phyloP scores from a whole-genome alignment of 495 filamentous ascomycete species.

The Penicillium canariense region DNA sequence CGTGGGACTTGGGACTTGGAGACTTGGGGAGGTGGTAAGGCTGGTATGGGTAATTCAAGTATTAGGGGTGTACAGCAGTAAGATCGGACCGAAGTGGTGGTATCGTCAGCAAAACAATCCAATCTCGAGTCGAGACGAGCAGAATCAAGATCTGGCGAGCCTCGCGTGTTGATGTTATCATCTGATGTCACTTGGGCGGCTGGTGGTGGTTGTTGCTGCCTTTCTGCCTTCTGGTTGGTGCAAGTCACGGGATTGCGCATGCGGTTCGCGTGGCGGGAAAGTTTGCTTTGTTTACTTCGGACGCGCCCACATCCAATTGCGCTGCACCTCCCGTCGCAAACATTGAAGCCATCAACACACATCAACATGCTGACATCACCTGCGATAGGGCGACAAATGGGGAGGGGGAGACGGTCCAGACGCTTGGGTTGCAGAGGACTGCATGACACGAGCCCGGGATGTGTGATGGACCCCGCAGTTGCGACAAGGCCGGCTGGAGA shows the following conservation, averaged over 20 bases:
- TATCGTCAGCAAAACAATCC: background rate
- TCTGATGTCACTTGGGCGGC: slow-evolving; percentile 1
- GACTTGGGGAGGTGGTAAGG: background rate
- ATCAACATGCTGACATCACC: slow-evolving; percentile 33
- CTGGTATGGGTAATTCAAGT: slow-evolving; percentile 27
- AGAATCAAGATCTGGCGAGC: background rate
- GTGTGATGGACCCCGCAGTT: slow-evolving; percentile 34
- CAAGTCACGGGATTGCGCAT: slow-evolving; percentile 28
- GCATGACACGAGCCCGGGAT: slow-evolving; percentile 7
- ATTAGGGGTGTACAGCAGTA: slow-evolving; percentile 7
- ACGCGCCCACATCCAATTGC: slow-evolving; percentile 6
- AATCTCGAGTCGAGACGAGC: background rate
- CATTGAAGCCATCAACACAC: background rate
- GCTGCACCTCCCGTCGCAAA: background rate
- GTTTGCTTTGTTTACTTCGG: slow-evolving; percentile 27
- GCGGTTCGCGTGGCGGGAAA: slow-evolving; percentile 17
- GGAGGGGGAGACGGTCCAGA: slow-evolving; percentile 14
- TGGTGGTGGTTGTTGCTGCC: slow-evolving; percentile 4
- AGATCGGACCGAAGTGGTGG: background rate
- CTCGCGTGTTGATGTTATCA: background rate
- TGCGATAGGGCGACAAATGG: slow-evolving; percentile 4
- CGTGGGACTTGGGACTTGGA: too few relatives aligned
- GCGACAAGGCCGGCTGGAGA: slow-evolving; percentile 17
- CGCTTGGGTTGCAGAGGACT: slow-evolving; percentile 1
- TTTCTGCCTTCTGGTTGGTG: slow-evolving; percentile 7